Base-by-base conservation (phyloP, 2,329 filamentous ascomycete genomes). In the Calonectria pseudoreteaudii region DNA sequence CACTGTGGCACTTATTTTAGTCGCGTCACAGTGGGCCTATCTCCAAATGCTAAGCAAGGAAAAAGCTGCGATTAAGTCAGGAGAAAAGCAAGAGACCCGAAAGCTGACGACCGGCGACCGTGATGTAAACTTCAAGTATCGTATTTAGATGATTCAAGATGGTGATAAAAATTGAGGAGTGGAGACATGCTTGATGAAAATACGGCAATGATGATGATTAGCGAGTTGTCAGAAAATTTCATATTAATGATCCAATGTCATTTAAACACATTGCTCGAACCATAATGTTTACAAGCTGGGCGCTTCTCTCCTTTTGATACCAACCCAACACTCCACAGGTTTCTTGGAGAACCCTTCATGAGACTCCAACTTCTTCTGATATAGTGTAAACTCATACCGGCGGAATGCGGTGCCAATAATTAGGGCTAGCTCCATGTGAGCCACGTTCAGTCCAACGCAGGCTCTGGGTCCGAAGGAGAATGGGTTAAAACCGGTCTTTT, bases 271-370 rank as follows among this genome's bases (percentile, higher is more conserved):
- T 1, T 2, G 4, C n/a, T 47, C 9, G 7, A n/a, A 23, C 44
- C 10, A 23, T 47, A n/a, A 47, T 11, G n/a, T 26, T 11, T 53
- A 53, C 26, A 30, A 3, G 20, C 23, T 53, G 14, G 50, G 26
- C 1, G 9, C 20, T 14, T 60, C n/a, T 41, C 74, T 71, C 34
- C 56, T 75, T 52, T 58, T 74, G 1, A 75, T 71, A 16, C 74
- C 71, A 4, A 74, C 71, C 68, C 68, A 75, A n/a, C 74, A 75
- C 26, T 75, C 72, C 23, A 72, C 7, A 13, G 74, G 74, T 62
- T 76, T 76, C 36, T 72, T 74, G 3, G 66, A 74, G 47, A 76
- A 76, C 1, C 74, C 74, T 47, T 76, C 74, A 30, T 72, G 72
- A 0, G 74, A 72, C 8, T 74, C 69, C 36, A 74, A 13, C 49